Base-by-base conservation (phyloP, 2,329 filamentous ascomycete species). In the Boeremia exigua region DNA sequence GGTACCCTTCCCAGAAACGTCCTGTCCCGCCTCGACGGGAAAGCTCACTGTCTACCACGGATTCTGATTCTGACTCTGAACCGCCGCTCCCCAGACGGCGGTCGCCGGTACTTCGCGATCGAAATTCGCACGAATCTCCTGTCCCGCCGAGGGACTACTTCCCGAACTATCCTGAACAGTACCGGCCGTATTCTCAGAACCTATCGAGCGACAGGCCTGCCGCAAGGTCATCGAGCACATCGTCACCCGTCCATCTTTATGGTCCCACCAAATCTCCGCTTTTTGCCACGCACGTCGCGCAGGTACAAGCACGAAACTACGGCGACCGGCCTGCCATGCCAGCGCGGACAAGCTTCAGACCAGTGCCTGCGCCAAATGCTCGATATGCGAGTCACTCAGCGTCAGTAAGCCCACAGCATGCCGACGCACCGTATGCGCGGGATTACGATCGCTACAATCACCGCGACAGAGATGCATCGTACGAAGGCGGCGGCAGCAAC, bases 281-380 rank as follows among this genome's bases (percentile, higher is more conserved):
- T 3, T 82, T 82, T 56, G 80, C 80, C 4, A 78, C 78, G 0
- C 77, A 78, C 14, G 74, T 80, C 4, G 77, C 78, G 6, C 73
- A 76, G 25, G 50, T 76, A 30, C 70, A 77, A 54, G 66, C 68
- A 28, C 64, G 68, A 1, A 69, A 67, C 25, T 69, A 73, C 56
- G 69, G 74, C 44, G 69, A 71, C 7, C 54, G 71, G 15, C 72
- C 73, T 2, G 42, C 58, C 2, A 65, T 74, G 65, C 60, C 70
- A 0, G 48, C 64, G 12, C 53, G 71, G 8, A 49, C 63, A 1
- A 69, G 62, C 28, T 72, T 74, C 56, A 59, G 65, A 29, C 59
- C 65, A 5, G 55, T 58, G 7, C 61, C 63, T 39, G 57, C 60
- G 38, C 61, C 63, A 10, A 59, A 57, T 14, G 64, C 69, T 10